Conservation (phyloP, 73 alveolate species). For the Paramecium tetraurelia region DNA sequence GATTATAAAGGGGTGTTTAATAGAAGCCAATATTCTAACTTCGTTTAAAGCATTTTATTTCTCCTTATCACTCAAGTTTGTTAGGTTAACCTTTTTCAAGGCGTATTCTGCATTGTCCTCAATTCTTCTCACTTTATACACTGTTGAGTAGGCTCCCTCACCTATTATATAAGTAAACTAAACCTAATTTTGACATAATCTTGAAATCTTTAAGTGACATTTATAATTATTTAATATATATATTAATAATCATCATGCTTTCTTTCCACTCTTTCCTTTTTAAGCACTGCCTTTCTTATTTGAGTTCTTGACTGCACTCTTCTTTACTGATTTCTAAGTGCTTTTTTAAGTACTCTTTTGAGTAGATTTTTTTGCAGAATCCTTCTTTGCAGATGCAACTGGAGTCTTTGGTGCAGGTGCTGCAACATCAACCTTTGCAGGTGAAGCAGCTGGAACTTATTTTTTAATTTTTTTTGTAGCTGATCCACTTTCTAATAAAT, state of each 20-base stretch:
- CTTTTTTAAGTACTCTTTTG: not conserved
- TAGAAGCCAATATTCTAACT: slow-evolving; percentile 79
- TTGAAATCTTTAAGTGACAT: slow-evolving; percentile 59
- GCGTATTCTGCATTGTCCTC: slow-evolving; percentile 79
- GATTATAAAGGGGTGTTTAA: slow-evolving; percentile 69
- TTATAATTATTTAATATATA: not conserved
- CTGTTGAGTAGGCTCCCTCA: slow-evolving; percentile 77
- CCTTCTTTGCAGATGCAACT: slow-evolving; percentile 38
- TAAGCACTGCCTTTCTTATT: not conserved
- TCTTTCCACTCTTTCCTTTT: slow-evolving; percentile 19
- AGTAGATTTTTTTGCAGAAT: not conserved
- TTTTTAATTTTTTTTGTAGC: not conserved
- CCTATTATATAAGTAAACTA: slow-evolving; percentile 50
- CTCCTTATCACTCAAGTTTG: slow-evolving; percentile 72
- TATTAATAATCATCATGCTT: not conserved
- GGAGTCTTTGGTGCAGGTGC: slow-evolving; percentile 15
- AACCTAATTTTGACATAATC: slow-evolving; percentile 57
- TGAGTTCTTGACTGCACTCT: slow-evolving; percentile 34
- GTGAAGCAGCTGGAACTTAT: not conserved
- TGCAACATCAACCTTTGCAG: slow-evolving; percentile 3
- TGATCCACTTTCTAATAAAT: not conserved
- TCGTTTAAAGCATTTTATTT: slow-evolving; percentile 79
- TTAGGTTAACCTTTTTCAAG: slow-evolving; percentile 74
- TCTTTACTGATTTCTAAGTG: not conserved
- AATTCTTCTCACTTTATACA: slow-evolving; percentile 72